Evolutionary conservation across 148 eudicot species (phyloP), one percentile per base, ranked within the genome.

Genomic region (Silene uniflora): DNA sequence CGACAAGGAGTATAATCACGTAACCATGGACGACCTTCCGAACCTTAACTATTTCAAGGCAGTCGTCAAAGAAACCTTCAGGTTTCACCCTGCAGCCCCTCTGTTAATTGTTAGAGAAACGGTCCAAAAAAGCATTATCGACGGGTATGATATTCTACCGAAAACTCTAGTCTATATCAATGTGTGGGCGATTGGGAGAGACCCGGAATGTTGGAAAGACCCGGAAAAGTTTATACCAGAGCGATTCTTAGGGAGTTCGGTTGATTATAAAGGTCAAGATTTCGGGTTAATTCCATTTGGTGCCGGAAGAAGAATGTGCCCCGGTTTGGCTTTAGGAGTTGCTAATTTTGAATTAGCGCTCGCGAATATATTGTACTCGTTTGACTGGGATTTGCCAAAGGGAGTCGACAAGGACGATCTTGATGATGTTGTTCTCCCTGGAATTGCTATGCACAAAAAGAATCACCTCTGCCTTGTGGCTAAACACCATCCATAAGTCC

Each of bases 271-370:
- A 73, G 84, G 84, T 0, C 32, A 69, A 2, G 70, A 81, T 56
- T 81, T 81, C 52, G 78, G 76, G 56, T 21, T 81, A 4, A 67
- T 82, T 32, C 83, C 87, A 1, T 82, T 85, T 59, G 88, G 88
- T 10, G 78, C 81, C 0, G 89, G 89, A 0, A 77, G 86, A 42
- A 81, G 89, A 66, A 68, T 73, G 12, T 84, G 89, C 64, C 85
- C 89, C 0, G 89, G 83, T 7, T 56, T 81, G 59, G 29, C 12
- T 0, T 23, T 86, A 32, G 88, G 86, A 12, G 29, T 72, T 21
- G 73, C 80, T 14, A 83, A 58, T 24, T 29, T 78, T n/a, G 83
- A 83, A 67, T 69, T 86, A 6, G 70, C 77, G 46, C 83, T 86
- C 17, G 82, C 84, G 1, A 83, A 80, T 63, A 73, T 86, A 60